phyloP scores from a whole-genome alignment of 2,329 filamentous ascomycete species.

The Fusarium nisikadoi region DNA sequence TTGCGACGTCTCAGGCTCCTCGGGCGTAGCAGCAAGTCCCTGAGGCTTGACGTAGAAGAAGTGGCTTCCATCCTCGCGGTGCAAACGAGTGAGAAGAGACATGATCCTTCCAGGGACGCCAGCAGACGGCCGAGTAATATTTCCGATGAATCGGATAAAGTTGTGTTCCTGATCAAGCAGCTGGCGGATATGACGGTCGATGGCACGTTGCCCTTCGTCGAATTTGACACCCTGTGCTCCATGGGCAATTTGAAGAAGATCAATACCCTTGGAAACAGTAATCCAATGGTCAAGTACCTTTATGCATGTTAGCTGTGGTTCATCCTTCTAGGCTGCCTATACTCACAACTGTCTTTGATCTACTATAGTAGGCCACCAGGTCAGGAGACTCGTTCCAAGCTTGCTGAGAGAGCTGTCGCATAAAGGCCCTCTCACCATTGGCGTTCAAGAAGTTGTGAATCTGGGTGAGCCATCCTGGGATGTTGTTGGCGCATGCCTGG shows the following conservation, averaged over 20 bases:
- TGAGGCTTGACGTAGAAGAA: not conserved
- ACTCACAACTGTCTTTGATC: not conserved
- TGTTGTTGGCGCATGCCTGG: not conserved
- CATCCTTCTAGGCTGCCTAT: not conserved
- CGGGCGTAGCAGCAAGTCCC: not conserved
- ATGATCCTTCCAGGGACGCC: not conserved
- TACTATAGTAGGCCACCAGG: not conserved
- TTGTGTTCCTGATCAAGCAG: not conserved
- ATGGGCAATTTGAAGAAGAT: not conserved
- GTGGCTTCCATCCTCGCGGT: not conserved
- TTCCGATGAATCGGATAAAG: not conserved
- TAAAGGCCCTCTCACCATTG: not conserved
- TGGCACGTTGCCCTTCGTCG: not conserved
- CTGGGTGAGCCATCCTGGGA: not conserved
- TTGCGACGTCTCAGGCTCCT: not conserved
- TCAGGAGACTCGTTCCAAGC: not conserved
- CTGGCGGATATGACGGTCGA: not conserved
- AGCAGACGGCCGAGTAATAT: not conserved
- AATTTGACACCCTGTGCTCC: not conserved
- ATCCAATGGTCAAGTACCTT: not conserved
- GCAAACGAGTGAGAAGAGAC: not conserved
- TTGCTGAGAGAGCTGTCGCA: not conserved
- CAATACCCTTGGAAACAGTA: not conserved
- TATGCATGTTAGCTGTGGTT: not conserved
- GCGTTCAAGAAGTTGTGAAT: not conserved